phyloP scores from a whole-genome alignment of 2,329 filamentous ascomycete genomes.

The Claviceps capensis region DNA sequence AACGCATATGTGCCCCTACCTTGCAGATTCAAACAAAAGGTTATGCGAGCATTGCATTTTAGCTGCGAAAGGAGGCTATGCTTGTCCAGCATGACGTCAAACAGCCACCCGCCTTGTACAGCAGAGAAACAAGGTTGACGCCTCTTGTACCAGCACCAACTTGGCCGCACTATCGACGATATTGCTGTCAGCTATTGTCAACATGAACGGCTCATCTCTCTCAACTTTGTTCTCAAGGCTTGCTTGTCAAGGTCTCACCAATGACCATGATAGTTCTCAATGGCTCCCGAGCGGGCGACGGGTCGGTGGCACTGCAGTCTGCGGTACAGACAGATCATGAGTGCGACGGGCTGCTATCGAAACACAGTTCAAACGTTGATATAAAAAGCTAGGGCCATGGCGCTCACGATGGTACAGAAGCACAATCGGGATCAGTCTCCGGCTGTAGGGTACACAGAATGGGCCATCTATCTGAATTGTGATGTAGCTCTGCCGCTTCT shows the following conservation, averaged over 20 bases:
- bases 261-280: no score
- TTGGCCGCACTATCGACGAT: no score
- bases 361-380: not conserved
- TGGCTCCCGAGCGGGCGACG: not conserved
- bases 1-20: constrained; percentile 14
- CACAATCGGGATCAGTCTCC: no score
- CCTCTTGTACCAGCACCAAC: not conserved
- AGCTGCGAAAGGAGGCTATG: constrained; percentile 13
- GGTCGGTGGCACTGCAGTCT: no score
- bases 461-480: no score
- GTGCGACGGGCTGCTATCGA: not conserved
- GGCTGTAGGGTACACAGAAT: no score
- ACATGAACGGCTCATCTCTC: not conserved
- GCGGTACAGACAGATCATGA: not conserved
- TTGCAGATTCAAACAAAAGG: constrained; percentile 15
- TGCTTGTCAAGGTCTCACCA: not conserved
- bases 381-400: no score
- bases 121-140: not conserved
- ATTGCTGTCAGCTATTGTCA: not conserved
- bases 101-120: not conserved
- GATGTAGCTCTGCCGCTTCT: no score
- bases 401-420: no score
- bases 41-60: constrained; percentile 14
- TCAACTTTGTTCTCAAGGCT: no score
- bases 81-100: constrained; percentile 9